A percentile compares a stretch with the other conserved stretches of the same genome.
These are phyloP conservation scores for Coniosporium tulheliwenetii DNA, from an alignment of 2,329 filamentous ascomycete species.

Conservation along the genomic window DNA sequence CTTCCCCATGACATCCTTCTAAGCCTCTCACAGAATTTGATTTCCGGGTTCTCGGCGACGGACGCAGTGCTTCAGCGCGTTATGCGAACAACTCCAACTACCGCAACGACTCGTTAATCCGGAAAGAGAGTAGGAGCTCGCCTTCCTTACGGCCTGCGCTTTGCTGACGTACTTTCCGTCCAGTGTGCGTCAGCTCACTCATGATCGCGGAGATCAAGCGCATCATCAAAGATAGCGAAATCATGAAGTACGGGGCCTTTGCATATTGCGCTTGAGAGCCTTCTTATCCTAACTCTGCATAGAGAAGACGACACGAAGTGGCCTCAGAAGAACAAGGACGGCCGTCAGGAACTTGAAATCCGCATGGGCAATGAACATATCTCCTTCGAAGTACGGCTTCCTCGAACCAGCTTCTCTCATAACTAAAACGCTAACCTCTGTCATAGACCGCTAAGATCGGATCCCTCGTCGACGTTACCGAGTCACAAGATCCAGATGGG, in stretches of 20 bases:
- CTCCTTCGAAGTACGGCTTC: slow-evolving; percentile 69
- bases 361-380: slow-evolving; percentile 89
- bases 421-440: slow-evolving; percentile 7
- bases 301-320: slow-evolving; percentile 98
- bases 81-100: slow-evolving; percentile 99
- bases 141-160: neutral
- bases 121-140: slow-evolving; percentile 79
- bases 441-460: slow-evolving; percentile 64
- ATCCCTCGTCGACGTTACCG: slow-evolving; percentile 88
- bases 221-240: slow-evolving; percentile 94
- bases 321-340: slow-evolving; percentile 99
- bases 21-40: slow-evolving; percentile 61
- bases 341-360: slow-evolving; percentile 91
- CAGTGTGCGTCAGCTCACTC: slow-evolving; percentile 90
- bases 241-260: slow-evolving; percentile 61
- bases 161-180: neutral
- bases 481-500: slow-evolving; percentile 89
- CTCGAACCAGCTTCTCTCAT: neutral
- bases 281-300: slow-evolving; percentile 5
- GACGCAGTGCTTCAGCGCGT: slow-evolving; percentile 79
- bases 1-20: slow-evolving; percentile 6
- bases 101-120: slow-evolving; percentile 92
- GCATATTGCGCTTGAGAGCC: neutral
- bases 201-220: slow-evolving; percentile 90
- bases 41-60: slow-evolving; percentile 82